Base-by-base conservation (phyloP, 805 yeast species). In the Sugiyamaella americana region DNA sequence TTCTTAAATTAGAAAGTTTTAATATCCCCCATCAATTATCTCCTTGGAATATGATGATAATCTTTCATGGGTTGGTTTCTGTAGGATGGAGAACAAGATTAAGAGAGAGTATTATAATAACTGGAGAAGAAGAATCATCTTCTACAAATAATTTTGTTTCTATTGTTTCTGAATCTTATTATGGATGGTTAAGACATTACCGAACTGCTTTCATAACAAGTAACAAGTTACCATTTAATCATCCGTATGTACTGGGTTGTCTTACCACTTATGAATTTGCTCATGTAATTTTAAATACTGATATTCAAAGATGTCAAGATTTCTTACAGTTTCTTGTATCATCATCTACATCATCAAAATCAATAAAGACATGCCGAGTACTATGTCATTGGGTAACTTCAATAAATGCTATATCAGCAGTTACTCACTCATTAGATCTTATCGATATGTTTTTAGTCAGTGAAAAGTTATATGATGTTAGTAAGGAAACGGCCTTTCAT, bases 1-100 rank as follows among this genome's bases (percentile, higher is more conserved):
- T 55, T 32, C 43, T 55, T 35, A 45, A 40, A 29, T 47, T 51
- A 4, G 53, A 52, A 19, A 46, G 40, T 23, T 41, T 46, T 20
- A 17, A 21, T 11, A 26, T 26, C 8, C 29, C 45, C 2, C 49
- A 43, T 20, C 51, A 40, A 35, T 49, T 56, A 19, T 48, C 57
- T 4, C 60, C 60, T 2, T 56, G 60, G 59, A 54, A 46, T 37
- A 55, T 55, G 59, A 56, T 56, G 58, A 51, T 53, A 38, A 47
- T 55, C 11, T 48, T 56, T 21, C 59, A 56, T 37, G 60, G 58
- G 10, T 44, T 56, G 23, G 47, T 54, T 2, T 52, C 58, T 16
- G 56, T 53, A 13, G 57, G 54, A 3, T 55, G 54, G 55, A 51
- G 47, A 36, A 53, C 51, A 38, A 29, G 56, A 22, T 44, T 48